phyloP scores from a whole-genome alignment of 2,329 filamentous ascomycete species.

The Hymenoscyphus albidus region DNA sequence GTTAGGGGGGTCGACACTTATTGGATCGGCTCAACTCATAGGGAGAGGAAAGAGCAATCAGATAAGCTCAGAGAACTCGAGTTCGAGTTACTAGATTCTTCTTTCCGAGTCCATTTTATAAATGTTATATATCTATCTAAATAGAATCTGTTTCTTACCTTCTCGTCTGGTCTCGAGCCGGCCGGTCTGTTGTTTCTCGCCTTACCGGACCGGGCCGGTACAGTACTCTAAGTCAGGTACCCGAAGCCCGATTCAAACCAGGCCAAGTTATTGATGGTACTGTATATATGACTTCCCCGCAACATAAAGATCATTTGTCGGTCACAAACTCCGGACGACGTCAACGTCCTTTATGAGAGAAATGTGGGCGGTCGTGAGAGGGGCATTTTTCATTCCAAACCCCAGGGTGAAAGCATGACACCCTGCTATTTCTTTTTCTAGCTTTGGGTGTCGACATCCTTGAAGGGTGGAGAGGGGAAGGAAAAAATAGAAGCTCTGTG shows the following conservation, averaged over 20 bases:
- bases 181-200: too few species aligned
- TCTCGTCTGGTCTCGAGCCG: too few species aligned
- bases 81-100: too few species aligned
- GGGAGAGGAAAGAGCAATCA: too few species aligned
- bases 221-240: neutral
- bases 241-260: neutral
- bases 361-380: neutral
- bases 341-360: neutral
- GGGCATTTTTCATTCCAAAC: neutral
- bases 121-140: too few species aligned
- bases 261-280: neutral
- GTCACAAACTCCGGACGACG: neutral
- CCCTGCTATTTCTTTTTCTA: neutral
- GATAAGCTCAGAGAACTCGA: too few species aligned
- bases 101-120: too few species aligned
- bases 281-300: neutral
- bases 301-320: neutral
- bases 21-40: too few species aligned
- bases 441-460: neutral
- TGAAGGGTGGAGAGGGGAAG: too few species aligned
- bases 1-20: too few species aligned
- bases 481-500: neutral
- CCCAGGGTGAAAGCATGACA: neutral
- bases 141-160: too few species aligned
- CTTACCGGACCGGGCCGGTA: too few species aligned